Base-by-base conservation (phyloP, 768 basidiomycete genomes). In the Kwoniella sp. region DNA sequence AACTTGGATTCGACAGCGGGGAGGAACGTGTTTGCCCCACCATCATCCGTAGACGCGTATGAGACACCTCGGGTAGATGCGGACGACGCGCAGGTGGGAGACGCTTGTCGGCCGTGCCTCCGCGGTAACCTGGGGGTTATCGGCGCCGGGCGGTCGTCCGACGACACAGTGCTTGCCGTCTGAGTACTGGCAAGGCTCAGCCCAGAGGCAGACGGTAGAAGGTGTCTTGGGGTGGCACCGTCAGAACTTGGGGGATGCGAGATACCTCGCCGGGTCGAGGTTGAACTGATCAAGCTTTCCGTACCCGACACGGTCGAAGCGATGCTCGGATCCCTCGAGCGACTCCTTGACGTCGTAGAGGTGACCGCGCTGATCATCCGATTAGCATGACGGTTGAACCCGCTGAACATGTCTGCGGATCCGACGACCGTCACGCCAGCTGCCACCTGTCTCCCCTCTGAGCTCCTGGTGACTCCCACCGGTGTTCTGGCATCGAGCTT, bases 191-290 rank as follows among this genome's bases (percentile, higher is more conserved):
- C 49, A 9, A 60, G 34, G 32, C 50, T 57, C 29, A 53, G 9
- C 8, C 59, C 59, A 5, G 59, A 60, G 5, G 42, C 32, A 12
- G 59, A 60, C 7, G 59, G 54, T 11, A 60, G 17, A 3, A 60
- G 45, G 25, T 53, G 41, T 46, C 46, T 45, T 5, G 28, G 19
- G 7, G 12, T 46, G 27, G 26, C 22, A 15, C 20, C 32, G 15
- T 26, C 29, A 5, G 47, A 31, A n/a, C n/a, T n/a, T n/a, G n/a
- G n/a, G n/a, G n/a, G n/a, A n/a, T n/a, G n/a, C n/a, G n/a, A n/a
- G n/a, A n/a, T n/a, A n/a, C n/a, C n/a, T n/a, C 31, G 4, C 27
- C 33, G 19, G 32, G 7, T 14, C 15, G 33, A 20, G 38, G 20
- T 17, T 14, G 25, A 31, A 14, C 8, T 38, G 15, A 5, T 38